Conservation (phyloP, 495 filamentous ascomycete genomes). For the Elasticomyces elasticus region DNA sequence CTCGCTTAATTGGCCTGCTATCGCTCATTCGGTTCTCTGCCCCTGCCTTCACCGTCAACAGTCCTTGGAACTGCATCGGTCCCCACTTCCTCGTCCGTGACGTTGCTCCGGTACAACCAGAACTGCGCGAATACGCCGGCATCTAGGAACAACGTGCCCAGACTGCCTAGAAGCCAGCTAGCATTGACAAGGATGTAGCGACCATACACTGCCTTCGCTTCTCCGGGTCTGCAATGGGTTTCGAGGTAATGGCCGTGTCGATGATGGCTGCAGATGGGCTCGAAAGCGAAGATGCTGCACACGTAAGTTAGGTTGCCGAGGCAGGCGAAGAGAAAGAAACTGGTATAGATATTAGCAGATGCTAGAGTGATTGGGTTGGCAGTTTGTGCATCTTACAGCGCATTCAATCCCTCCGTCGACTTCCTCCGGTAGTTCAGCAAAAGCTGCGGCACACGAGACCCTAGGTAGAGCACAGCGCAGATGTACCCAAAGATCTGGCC, state of each 20-base stretch:
- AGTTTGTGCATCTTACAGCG: background rate
- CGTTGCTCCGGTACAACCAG: conserved; percentile 60
- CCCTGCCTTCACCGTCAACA: conserved; percentile 11
- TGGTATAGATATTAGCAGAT: conserved; percentile 47
- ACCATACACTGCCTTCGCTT: conserved; percentile 52
- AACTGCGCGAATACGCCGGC: conserved; percentile 83
- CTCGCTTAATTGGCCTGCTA: background rate
- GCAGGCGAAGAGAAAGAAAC: conserved; percentile 92
- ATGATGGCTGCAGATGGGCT: conserved; percentile 41
- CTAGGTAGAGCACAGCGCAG: conserved; percentile 71
- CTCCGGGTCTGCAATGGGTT: conserved; percentile 36
- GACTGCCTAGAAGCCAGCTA: conserved; percentile 79
- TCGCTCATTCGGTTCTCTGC: conserved; percentile 13
- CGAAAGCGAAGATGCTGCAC: conserved; percentile 78
- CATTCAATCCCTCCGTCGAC: conserved; percentile 60
- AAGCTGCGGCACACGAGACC: conserved; percentile 77
- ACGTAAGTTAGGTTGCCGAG: conserved; percentile 91
- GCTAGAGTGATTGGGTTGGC: background rate
- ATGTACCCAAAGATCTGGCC: conserved; percentile 45
- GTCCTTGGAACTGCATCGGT: conserved; percentile 8
- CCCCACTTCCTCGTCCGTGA: conserved; percentile 14
- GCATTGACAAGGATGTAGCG: conserved; percentile 78
- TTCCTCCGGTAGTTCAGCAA: conserved; percentile 83
- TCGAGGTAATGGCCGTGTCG: conserved; percentile 12
- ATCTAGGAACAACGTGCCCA: conserved; percentile 78